A percentile compares a stretch with the other conserved stretches of the same genome.
Evolutionary conservation across 108 stramenopile species (phyloP).

Genomic region (Parietichytrium sp.): DNA sequence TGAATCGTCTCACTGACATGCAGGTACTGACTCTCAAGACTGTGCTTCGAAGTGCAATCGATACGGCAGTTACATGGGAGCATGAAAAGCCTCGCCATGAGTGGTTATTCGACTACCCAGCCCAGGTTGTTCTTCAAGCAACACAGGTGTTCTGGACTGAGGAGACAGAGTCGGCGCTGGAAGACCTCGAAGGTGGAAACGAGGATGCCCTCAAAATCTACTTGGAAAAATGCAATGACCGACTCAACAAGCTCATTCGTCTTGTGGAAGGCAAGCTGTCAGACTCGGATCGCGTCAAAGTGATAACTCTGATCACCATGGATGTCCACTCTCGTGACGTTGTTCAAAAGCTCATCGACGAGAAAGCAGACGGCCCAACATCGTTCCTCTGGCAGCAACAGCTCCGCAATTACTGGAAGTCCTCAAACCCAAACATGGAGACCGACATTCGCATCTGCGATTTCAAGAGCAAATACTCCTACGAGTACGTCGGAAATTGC

Average conservation of each 20-base stretch:
- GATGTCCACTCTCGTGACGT: slow-evolving; percentile 87
- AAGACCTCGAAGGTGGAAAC: slow-evolving; percentile 81
- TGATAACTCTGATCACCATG: slow-evolving; percentile 85
- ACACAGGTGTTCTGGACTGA: slow-evolving; percentile 90
- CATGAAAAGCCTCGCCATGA: slow-evolving; percentile 78
- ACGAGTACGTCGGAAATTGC: slow-evolving; percentile 86
- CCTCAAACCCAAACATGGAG: slow-evolving; percentile 67
- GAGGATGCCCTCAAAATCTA: slow-evolving; percentile 84
- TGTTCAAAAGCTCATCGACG: slow-evolving; percentile 73
- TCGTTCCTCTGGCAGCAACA: slow-evolving; percentile 85
- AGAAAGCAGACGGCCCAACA: slow-evolving; percentile 77
- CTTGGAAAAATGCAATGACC: slow-evolving; percentile 68
- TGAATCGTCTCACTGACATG: slow-evolving; percentile 78
- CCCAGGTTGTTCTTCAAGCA: slow-evolving; percentile 79
- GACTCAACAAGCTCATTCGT: slow-evolving; percentile 71
- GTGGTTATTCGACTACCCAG: slow-evolving; percentile 84
- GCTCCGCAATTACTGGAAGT: slow-evolving; percentile 78
- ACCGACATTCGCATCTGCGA: slow-evolving; percentile 82
- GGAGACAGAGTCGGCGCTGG: slow-evolving; percentile 78
- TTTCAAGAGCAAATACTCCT: slow-evolving; percentile 83
- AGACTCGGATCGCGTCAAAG: slow-evolving; percentile 74
- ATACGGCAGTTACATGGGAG: slow-evolving; percentile 83
- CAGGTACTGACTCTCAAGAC: slow-evolving; percentile 74
- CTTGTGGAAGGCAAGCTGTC: slow-evolving; percentile 76
- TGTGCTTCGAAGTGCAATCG: slow-evolving; percentile 71